Percentiles rank a stretch among this genome's conserved stretches.
These are phyloP conservation scores for Sporothrix brunneoviolacea DNA, from an alignment of 2,329 filamentous ascomycete genomes.

Conservation along the genomic window DNA sequence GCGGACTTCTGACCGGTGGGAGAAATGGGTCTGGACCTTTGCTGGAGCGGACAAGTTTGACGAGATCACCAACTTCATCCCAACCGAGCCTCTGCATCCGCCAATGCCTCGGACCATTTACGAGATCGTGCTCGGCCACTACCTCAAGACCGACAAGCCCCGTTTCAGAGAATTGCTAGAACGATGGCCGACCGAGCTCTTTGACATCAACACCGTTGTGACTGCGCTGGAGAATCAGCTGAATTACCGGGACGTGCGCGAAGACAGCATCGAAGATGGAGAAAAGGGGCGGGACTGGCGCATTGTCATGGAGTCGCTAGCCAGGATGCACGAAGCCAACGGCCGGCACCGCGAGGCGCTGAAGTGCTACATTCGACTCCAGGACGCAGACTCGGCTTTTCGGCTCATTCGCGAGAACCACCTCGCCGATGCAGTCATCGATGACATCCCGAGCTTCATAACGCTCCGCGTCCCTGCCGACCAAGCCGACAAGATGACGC, in stretches of 20 bases:
- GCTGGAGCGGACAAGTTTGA: slow-evolving; percentile 80
- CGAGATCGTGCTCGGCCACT: slow-evolving; percentile 82
- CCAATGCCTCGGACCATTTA: slow-evolving; percentile 77
- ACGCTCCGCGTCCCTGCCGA: slow-evolving; percentile 74
- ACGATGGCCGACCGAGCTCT: slow-evolving; percentile 76
- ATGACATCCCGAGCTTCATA: slow-evolving; percentile 86
- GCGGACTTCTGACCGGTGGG: slow-evolving; percentile 74
- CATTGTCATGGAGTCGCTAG: slow-evolving; percentile 79
- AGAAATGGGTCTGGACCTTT: slow-evolving; percentile 93
- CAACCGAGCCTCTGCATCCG: slow-evolving; percentile 67
- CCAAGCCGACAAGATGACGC: slow-evolving; percentile 57
- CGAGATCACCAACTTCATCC: slow-evolving; percentile 81
- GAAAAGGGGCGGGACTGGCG: slow-evolving; percentile 75
- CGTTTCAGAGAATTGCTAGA: slow-evolving; percentile 75
- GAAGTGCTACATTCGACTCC: slow-evolving; percentile 79
- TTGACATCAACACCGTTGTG: slow-evolving; percentile 69
- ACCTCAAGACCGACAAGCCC: slow-evolving; percentile 69
- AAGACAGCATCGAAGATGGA: slow-evolving; percentile 69
- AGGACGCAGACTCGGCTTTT: slow-evolving; percentile 88
- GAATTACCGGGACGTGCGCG: slow-evolving; percentile 63
- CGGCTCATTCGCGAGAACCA: slow-evolving; percentile 78
- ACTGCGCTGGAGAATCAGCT: slow-evolving; percentile 77
- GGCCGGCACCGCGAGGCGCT: slow-evolving; percentile 79
- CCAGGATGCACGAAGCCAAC: slow-evolving; percentile 74
- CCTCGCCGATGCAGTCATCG: slow-evolving; percentile 78